A percentile compares a stretch with the other conserved stretches of the same genome.
These are phyloP conservation scores for Ligustrum vulgare DNA, from an alignment of 257 asterid genomes.

Conservation along the genomic window DNA sequence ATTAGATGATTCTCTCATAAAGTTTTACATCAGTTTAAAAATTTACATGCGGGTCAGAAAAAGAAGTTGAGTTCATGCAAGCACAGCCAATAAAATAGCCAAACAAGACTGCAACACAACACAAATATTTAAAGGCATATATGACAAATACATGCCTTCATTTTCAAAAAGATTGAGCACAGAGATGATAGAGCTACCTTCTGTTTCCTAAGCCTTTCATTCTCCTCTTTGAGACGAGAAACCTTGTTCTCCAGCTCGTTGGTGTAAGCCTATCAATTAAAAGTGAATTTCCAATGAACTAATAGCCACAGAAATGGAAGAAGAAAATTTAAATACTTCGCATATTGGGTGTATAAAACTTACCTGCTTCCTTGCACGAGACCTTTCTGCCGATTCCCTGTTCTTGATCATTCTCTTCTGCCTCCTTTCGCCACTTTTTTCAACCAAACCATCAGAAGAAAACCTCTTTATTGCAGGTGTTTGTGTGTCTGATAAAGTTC, in stretches of 20 bases:
- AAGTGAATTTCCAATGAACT: conserved; percentile 16
- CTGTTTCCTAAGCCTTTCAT: conserved; percentile 73
- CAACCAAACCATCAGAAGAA: conserved; percentile 67
- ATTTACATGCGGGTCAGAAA: not conserved
- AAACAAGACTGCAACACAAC: not conserved
- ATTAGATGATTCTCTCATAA: not conserved
- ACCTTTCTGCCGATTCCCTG: conserved; percentile 92
- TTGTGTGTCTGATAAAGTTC: conserved; percentile 66
- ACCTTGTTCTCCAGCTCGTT: conserved; percentile 94
- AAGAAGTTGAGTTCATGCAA: not conserved
- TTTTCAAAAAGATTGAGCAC: not conserved
- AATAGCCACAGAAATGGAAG: not conserved
- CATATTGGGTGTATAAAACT: not conserved
- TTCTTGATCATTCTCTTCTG: conserved; percentile 96
- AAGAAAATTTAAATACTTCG: not conserved
- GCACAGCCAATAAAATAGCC: not conserved
- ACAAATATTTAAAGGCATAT: not conserved
- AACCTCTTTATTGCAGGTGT: conserved; percentile 66
- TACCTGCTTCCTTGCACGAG: conserved; percentile 93
- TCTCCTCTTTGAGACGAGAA: conserved; percentile 85
- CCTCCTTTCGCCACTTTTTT: conserved; percentile 80
- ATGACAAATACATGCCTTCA: not conserved
- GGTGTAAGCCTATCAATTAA: conserved; percentile 72
- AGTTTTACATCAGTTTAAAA: not conserved
- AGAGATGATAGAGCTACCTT: conserved; percentile 48